Conservation (phyloP, 805 yeast genomes). For the Metschnikowia lachancei region DNA sequence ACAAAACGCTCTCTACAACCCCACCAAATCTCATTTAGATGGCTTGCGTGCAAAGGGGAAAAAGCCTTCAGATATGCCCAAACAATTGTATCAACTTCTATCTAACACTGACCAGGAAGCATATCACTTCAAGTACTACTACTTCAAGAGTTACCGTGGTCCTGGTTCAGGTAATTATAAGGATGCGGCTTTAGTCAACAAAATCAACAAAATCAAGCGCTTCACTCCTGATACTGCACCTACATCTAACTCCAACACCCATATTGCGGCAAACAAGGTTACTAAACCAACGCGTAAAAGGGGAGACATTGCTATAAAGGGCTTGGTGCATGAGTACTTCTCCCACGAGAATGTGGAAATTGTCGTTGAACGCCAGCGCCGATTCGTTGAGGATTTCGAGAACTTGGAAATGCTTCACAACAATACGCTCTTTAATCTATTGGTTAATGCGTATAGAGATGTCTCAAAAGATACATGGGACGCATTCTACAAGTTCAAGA, state of each 20-base stretch:
- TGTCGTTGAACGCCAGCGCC: slow-evolving; percentile 29
- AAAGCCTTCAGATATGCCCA: slow-evolving; percentile 30
- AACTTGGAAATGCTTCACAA: slow-evolving; percentile 46
- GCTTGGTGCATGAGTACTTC: slow-evolving; percentile 36
- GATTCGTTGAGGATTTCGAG: slow-evolving; percentile 33
- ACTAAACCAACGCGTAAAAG: slow-evolving; percentile 17
- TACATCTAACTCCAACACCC: slow-evolving; percentile 23
- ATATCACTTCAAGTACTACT: slow-evolving; percentile 38
- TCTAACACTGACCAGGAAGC: slow-evolving; percentile 37
- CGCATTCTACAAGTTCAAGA: slow-evolving; percentile 38
- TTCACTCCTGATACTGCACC: slow-evolving; percentile 15
- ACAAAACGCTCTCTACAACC: slow-evolving; percentile 19
- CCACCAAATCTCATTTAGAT: slow-evolving; percentile 11
- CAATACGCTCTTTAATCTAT: slow-evolving; percentile 39
- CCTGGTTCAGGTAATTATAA: slow-evolving; percentile 47
- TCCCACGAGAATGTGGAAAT: slow-evolving; percentile 31
- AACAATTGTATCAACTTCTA: slow-evolving; percentile 35
- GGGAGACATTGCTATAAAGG: slow-evolving; percentile 32
- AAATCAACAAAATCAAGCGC: slow-evolving; percentile 34
- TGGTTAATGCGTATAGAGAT: slow-evolving; percentile 39
- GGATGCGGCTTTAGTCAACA: slow-evolving; percentile 41
- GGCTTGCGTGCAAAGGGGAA: slow-evolving; percentile 20
- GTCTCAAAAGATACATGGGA: slow-evolving; percentile 41
- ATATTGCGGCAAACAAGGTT: slow-evolving; percentile 22
- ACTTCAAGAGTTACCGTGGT: slow-evolving; percentile 41